Base-by-base conservation (phyloP, 1,139 yeast species). In the Debaryomycetaceae sp. region DNA sequence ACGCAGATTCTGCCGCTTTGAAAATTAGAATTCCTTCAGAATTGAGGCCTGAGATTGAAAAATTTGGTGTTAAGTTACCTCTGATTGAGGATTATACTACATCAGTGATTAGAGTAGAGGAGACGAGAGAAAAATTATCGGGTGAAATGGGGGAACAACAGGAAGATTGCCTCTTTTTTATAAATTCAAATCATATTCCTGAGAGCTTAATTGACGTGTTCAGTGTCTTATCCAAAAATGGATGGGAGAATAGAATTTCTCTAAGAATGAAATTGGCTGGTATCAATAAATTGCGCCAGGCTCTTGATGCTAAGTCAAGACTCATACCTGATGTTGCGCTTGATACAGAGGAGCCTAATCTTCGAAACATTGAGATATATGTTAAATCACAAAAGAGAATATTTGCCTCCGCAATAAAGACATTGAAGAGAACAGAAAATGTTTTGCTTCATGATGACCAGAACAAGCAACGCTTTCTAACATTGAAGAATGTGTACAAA, bases 1-100 rank as follows among this genome's bases (percentile, higher is more conserved):
- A 67, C 1, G 78, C 79, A 39, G 97, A 90, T 54, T 65, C 79
- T 3, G 81, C 86, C 1, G 81, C 86, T 0, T 66, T 81, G 43
- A 77, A 72, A 53, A 70, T 81, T 49, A 81, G 72, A 56, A 66
- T 76, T 13, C 80, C 84, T 0, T 46, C 54, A 6, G 65, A 59
- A 13, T 40, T 66, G 34, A 45, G 72, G 27, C 63, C 67, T 1
- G 62, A 62, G 9, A 62, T 81, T 27, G 57, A 65, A 41, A 53
- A 54, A 5, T 62, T 70, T 50, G 76, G 76, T 1, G 62, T 83
- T 2, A 55, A 63, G 24, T 58, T 83, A 27, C 84, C 85, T 0
- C 63, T 66, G 1, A 46, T 75, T 6, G 60, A 62, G 22, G 81
- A 77, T 50, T 79, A 76, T 53, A 76, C 83, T 5, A 69, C 70